Percentiles rank a stretch among this genome's conserved stretches.
Evolutionary conservation across 495 filamentous ascomycete species (phyloP).

Genomic region (Sordaria brevicollis): DNA sequence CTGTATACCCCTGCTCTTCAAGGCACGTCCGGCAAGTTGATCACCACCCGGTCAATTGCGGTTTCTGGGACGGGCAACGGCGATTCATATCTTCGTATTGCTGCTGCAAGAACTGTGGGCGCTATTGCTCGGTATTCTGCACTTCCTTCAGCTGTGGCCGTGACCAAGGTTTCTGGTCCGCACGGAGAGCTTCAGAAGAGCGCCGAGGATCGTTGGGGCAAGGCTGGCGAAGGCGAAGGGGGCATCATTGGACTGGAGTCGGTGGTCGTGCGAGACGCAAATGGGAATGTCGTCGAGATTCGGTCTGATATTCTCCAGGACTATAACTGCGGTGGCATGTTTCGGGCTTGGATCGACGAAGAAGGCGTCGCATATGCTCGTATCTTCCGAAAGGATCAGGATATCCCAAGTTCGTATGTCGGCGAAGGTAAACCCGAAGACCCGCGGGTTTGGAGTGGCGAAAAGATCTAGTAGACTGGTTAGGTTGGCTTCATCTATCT

Average conservation of each 20-base stretch:
- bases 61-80: conserved; percentile 85
- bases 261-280: conserved; percentile 30
- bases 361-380: conserved; percentile 51
- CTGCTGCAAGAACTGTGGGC: conserved; percentile 61
- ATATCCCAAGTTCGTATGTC: conserved; percentile 5
- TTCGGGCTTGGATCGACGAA: conserved; percentile 65
- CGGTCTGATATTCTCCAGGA: conserved; percentile 50
- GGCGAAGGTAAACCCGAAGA: conserved; percentile 7
- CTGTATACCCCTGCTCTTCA: conserved; percentile 21
- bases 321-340: conserved; percentile 89
- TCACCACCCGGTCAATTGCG: conserved; percentile 49
- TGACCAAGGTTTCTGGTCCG: conserved; percentile 55
- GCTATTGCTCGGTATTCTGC: conserved; percentile 57
- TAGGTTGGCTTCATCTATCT: background rate
- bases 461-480: conserved; percentile 6
- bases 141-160: conserved; percentile 35
- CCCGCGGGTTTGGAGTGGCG: background rate
- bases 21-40: background rate
- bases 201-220: conserved; percentile 66
- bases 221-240: conserved; percentile 70
- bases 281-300: conserved; percentile 31
- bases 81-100: conserved; percentile 71
- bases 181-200: conserved; percentile 66
- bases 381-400: conserved; percentile 41
- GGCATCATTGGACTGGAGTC: conserved; percentile 83